Evolutionary conservation across 495 filamentous ascomycete genomes (phyloP).

Genomic region (Penicillium silybi): DNA sequence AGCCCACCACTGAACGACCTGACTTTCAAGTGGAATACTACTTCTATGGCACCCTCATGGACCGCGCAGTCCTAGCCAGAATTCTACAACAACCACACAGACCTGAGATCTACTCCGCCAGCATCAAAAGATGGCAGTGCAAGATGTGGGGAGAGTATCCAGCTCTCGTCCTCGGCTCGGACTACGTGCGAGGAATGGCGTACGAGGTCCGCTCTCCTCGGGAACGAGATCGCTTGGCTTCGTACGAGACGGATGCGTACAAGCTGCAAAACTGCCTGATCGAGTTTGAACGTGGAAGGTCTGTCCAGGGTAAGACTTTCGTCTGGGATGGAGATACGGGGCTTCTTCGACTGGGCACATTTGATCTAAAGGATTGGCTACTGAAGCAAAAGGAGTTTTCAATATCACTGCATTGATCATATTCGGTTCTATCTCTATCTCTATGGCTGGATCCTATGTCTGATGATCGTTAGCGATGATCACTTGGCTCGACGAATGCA

Average conservation of each 20-base stretch:
- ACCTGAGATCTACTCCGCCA: background rate
- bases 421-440: background rate
- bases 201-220: background rate
- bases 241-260: background rate
- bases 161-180: background rate
- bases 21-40: background rate
- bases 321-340: background rate
- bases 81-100: background rate
- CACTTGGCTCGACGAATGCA: background rate
- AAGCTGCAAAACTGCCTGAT: background rate
- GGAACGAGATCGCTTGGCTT: background rate
- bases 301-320: background rate
- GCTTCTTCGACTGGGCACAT: background rate
- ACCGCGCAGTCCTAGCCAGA: background rate
- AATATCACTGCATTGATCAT: background rate
- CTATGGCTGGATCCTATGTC: background rate
- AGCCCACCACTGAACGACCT: background rate
- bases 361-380: background rate
- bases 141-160: background rate
- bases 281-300: background rate
- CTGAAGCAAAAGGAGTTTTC: background rate
- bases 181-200: background rate
- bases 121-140: background rate
- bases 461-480: conserved; percentile 3
- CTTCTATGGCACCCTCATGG: background rate